Evolutionary conservation across 441 rosid genomes (phyloP).

Genomic region (Gossypium lobatum): DNA sequence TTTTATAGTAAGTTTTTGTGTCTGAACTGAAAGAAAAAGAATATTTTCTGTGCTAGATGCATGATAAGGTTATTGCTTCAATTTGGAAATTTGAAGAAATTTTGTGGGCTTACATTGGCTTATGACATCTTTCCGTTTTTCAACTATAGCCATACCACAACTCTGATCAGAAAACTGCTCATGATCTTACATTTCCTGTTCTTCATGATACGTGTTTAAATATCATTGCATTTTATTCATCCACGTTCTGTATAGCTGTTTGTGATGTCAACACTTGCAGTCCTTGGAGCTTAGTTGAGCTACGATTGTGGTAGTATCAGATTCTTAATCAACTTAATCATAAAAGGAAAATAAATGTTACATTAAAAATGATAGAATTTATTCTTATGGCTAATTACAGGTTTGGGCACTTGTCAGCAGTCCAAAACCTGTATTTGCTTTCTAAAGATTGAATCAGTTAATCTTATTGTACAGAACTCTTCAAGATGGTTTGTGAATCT

Average conservation of each 20-base stretch:
- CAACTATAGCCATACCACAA: not conserved
- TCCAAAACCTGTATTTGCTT: not conserved
- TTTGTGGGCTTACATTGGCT: not conserved
- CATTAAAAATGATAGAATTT: not conserved
- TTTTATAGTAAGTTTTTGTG: not conserved
- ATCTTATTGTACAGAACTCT: conserved; percentile 35
- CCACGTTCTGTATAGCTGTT: not conserved
- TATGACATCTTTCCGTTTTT: not conserved
- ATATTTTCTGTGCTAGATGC: not conserved
- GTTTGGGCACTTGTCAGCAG: not conserved
- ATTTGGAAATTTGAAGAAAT: not conserved
- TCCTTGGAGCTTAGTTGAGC: conserved; percentile 4
- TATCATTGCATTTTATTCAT: not conserved
- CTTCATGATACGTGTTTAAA: not conserved
- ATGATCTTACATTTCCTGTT: not conserved
- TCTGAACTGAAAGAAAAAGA: not conserved
- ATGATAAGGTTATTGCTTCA: not conserved
- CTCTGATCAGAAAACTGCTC: not conserved
- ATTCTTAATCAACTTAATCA: not conserved
- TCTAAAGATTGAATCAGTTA: not conserved
- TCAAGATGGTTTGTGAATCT: conserved; percentile 51
- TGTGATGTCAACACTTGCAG: not conserved
- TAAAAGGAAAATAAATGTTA: not conserved
- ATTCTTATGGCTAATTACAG: not conserved
- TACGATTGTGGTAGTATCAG: not conserved